Percentiles rank a stretch among this genome's conserved stretches.
Evolutionary conservation across 768 basidiomycete genomes (phyloP).

Genomic region (Boletus rex-veris): DNA sequence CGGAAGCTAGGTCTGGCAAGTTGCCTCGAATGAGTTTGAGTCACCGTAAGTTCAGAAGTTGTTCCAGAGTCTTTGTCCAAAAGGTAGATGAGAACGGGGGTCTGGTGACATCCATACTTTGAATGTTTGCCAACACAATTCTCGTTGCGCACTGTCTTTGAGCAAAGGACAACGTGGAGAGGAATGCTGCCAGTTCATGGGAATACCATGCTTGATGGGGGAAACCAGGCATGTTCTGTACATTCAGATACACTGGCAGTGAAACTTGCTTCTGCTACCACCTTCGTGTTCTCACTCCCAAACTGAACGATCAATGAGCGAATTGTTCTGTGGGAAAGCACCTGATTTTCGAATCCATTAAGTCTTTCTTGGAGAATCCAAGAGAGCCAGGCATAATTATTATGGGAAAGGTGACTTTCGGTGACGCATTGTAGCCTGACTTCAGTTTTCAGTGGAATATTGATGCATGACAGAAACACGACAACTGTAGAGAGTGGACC

Average conservation of each 20-base stretch:
- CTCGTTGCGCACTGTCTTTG: background rate
- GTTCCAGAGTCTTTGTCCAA: background rate
- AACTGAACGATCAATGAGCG: too few relatives aligned
- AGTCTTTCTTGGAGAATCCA: too few relatives aligned
- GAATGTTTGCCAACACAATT: background rate
- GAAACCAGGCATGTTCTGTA: too few relatives aligned
- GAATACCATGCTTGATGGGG: background rate
- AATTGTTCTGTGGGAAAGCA: too few relatives aligned
- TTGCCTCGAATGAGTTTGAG: background rate
- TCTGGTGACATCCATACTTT: background rate
- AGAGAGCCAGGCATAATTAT: too few relatives aligned
- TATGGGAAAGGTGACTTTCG: too few relatives aligned
- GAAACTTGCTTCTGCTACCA: background rate
- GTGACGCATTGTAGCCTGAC: background rate
- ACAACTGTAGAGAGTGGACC: constrained; percentile 3
- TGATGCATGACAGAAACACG: constrained; percentile 2
- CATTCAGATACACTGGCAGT: background rate
- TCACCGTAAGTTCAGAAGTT: background rate
- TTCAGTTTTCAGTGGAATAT: background rate
- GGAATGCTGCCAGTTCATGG: background rate
- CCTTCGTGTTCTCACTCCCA: too few relatives aligned
- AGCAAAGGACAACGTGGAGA: background rate
- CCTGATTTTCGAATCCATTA: too few relatives aligned
- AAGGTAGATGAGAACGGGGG: background rate
- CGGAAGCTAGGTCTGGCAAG: too few relatives aligned